Conservation (phyloP, 2,329 filamentous ascomycete species). For the Zelopaecilomyces penicillatus region DNA sequence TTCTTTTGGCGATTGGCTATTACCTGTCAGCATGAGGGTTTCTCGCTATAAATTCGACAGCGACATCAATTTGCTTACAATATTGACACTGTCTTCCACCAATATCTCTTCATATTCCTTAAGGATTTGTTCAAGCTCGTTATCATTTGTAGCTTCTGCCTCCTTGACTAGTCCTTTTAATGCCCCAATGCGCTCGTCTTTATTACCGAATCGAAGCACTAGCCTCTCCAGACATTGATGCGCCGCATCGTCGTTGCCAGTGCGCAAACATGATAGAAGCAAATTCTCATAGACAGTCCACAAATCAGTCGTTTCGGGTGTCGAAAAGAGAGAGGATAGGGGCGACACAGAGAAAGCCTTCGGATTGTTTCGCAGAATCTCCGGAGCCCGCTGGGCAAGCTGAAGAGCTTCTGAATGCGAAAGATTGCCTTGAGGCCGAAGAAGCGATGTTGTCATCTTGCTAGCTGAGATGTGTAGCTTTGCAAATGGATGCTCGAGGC, state of each 20-base stretch:
- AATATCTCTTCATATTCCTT: constrained; percentile 72
- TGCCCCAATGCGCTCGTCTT: constrained; percentile 81
- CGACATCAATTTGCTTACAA: constrained; percentile 44
- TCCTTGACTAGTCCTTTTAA: constrained; percentile 78
- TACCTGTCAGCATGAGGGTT: constrained; percentile 14
- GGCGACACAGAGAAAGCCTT: constrained; percentile 48
- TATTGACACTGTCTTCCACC: constrained; percentile 65
- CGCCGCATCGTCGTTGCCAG: constrained; percentile 73
- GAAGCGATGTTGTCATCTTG: constrained; percentile 43
- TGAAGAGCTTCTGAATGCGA: constrained; percentile 46
- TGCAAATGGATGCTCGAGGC: no score
- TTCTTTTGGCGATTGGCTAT: constrained; percentile 79
- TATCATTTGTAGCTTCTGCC: constrained; percentile 60
- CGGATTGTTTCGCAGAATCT: constrained; percentile 44
- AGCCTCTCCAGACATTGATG: constrained; percentile 67
- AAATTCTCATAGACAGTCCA: constrained; percentile 87
- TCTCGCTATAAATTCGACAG: neutral
- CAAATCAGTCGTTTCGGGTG: constrained; percentile 65
- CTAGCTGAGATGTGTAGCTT: no score
- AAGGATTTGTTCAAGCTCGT: constrained; percentile 60
- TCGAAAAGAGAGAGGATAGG: constrained; percentile 43
- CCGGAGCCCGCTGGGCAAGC: constrained; percentile 53
- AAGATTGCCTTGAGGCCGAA: constrained; percentile 49
- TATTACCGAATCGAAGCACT: constrained; percentile 67
- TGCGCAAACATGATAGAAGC: constrained; percentile 72